Base-by-base conservation (phyloP, 2,329 filamentous ascomycete species). In the Ascocoryne sarcoides region DNA sequence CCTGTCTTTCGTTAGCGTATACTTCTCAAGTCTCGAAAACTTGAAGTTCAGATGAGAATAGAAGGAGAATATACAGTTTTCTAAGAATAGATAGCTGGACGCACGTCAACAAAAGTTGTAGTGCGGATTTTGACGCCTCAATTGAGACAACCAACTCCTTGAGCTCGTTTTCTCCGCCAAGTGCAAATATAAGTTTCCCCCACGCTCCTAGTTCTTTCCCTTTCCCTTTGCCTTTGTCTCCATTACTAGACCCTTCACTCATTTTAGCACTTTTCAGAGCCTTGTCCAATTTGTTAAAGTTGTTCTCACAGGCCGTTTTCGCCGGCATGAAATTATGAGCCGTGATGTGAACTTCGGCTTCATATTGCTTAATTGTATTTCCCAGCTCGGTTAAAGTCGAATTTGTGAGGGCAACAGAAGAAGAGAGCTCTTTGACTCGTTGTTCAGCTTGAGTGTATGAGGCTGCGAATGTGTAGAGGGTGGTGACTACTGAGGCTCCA, bases 191-290 rank as follows among this genome's bases (percentile, higher is more conserved):
- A 17, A 35, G 12, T 17, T 32, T 26, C 18, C 21, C 35, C 20
- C 16, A 34, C 45, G 40, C 50, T 52, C 32, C 52, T 47, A 19
- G 45, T 44, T 21, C 10, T 10, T 14, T 32, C 16, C 14, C 21
- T 2, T 19, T 16, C 12, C n/a, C 18, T 21, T 17, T 20, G 12
- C 31, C 23, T 12, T 26, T 26, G 7, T 26, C 12, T 7, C 12
- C 23, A 26, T 26, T 26, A 12, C 7, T 7, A 12, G 7, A 7
- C 7, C 23, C 23, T 26, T 7, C 7, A n/a, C n/a, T n/a, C n/a
- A n/a, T n/a, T 12, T 12, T 26, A 26, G 23, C 23, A 12, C 7
- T 26, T 26, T 12, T 26, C 7, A 26, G 23, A 26, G 23, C 23
- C 23, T 26, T 26, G 23, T 12, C 12, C 23, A 26, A 12, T 12